A percentile compares a stretch with the other conserved stretches of the same genome.
Conservation (phyloP, 2,329 filamentous ascomycete species). For the Diaporthe caulivora region DNA sequence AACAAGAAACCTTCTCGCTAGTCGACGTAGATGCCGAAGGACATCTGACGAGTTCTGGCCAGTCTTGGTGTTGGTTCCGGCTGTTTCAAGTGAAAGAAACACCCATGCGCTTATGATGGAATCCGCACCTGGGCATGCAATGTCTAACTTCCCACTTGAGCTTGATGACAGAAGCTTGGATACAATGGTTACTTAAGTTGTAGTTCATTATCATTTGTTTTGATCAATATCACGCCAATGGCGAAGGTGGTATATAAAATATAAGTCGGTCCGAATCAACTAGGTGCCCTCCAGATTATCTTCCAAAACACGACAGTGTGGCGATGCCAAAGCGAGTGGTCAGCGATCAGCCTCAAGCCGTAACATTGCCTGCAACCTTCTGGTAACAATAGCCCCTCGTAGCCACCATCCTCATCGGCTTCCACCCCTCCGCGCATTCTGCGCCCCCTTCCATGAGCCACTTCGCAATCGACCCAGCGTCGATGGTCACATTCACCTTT, state of each 20-base stretch:
- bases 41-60: too few relatives aligned
- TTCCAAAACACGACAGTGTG: background rate
- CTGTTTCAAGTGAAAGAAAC: too few relatives aligned
- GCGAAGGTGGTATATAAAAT: background rate
- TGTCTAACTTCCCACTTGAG: too few relatives aligned
- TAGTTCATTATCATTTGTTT: too few relatives aligned
- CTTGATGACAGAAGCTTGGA: too few relatives aligned
- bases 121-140: too few relatives aligned
- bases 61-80: too few relatives aligned
- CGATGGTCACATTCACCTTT: conserved; percentile 10
- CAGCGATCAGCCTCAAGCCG: background rate
- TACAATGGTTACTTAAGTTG: too few relatives aligned
- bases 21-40: too few relatives aligned
- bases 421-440: background rate
- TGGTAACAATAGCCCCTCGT: conserved; percentile 5
- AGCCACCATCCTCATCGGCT: conserved; percentile 18
- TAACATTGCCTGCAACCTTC: background rate
- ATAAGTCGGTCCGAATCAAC: background rate
- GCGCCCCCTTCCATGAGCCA: conserved; percentile 7
- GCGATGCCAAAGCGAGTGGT: background rate
- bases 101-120: too few relatives aligned
- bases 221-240: background rate
- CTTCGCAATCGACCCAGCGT: conserved; percentile 9
- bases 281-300: too few relatives aligned
- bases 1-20: too few relatives aligned